A percentile compares a stretch with the other conserved stretches of the same genome.
Evolutionary conservation across 2,329 filamentous ascomycete species (phyloP).

Genomic region (Penicillium sp.): DNA sequence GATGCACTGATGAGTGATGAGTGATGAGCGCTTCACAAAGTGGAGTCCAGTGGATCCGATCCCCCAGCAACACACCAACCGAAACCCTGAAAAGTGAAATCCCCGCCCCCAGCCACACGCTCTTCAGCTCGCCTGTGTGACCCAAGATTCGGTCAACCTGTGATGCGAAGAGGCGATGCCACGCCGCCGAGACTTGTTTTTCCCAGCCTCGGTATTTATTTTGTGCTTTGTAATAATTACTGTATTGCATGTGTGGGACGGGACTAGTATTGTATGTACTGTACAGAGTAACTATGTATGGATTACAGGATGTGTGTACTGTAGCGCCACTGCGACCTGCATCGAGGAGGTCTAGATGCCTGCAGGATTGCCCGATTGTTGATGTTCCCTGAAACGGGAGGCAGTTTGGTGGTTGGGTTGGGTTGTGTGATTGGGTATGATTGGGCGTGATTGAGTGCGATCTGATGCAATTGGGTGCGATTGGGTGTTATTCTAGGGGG

Average conservation of each 20-base stretch:
- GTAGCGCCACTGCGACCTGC: background rate
- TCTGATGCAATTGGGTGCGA: background rate
- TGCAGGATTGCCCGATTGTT: slow-evolving; percentile 2
- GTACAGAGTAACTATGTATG: too few relatives aligned
- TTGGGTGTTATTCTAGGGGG: background rate
- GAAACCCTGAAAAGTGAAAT: background rate
- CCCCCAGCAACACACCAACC: slow-evolving; percentile 2
- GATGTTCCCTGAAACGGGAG: background rate
- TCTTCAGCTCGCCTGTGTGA: slow-evolving; percentile 8
- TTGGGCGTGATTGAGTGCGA: background rate
- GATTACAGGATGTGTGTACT: too few relatives aligned
- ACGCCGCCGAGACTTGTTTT: background rate
- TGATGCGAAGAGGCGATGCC: background rate
- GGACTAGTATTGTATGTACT: too few relatives aligned
- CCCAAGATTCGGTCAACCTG: background rate
- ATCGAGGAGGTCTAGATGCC: slow-evolving; percentile 6
- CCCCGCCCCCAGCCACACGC: background rate
- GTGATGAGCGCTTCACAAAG: background rate
- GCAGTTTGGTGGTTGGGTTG: too few relatives aligned
- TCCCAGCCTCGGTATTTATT: slow-evolving; percentile 17
- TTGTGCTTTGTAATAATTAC: background rate
- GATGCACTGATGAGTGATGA: too few relatives aligned
- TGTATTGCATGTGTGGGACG: slow-evolving; percentile 4
- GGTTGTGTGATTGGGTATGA: background rate
- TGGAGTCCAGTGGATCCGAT: slow-evolving; percentile 8